Percentiles rank a stretch among this genome's conserved stretches.
These are phyloP conservation scores for Tuber borchii DNA, from an alignment of 495 filamentous ascomycete genomes.

Conservation along the genomic window DNA sequence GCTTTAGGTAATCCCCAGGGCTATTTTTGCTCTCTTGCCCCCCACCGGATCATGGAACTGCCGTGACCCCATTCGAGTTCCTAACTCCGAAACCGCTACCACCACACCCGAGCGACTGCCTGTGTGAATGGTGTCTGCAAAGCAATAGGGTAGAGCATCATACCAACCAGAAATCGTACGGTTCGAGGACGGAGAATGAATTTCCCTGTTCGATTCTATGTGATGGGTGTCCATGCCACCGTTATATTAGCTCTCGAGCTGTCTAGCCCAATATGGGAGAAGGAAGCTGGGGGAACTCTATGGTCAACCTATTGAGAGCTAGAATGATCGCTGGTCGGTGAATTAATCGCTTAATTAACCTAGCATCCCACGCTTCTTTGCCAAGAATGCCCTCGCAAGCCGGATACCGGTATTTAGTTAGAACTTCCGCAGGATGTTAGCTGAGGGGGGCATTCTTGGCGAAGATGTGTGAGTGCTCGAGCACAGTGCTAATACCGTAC, in stretches of 20 bases:
- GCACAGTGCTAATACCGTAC: too few species aligned
- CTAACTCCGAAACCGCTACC: background rate
- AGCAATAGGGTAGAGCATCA: background rate
- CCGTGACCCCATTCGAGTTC: background rate
- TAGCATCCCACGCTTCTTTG: background rate
- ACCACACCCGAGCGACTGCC: background rate
- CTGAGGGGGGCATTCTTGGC: too few species aligned
- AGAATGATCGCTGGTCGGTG: background rate
- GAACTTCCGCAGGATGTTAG: too few species aligned
- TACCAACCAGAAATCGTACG: background rate
- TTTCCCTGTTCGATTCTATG: background rate
- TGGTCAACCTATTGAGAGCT: background rate
- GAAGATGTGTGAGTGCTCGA: too few species aligned
- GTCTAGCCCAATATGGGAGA: background rate
- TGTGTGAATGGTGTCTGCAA: background rate
- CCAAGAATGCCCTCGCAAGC: too few species aligned
- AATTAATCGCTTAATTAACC: background rate
- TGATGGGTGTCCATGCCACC: background rate
- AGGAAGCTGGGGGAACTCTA: background rate
- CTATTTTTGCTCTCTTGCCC: background rate
- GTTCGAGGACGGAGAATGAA: background rate
- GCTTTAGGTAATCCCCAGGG: background rate
- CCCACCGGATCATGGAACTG: background rate
- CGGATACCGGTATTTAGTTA: too few species aligned
- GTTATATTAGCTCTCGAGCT: background rate